A percentile compares a stretch with the other conserved stretches of the same genome.
Conservation (phyloP, 768 basidiomycete genomes). For the Psilocybe sp. region DNA sequence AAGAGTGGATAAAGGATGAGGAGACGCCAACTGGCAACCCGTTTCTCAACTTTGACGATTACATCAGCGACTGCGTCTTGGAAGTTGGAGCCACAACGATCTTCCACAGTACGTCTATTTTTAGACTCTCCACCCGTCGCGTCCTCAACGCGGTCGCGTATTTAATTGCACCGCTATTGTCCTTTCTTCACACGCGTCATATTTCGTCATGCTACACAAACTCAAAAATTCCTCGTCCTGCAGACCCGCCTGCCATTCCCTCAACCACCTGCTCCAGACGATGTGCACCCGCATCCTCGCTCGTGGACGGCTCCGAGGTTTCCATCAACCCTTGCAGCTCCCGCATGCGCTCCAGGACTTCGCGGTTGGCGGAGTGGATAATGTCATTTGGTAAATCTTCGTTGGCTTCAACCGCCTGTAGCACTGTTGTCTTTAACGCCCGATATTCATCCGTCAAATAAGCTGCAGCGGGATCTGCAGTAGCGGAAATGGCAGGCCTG, state of each 20-base stretch:
- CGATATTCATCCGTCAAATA: slow-evolving; percentile 33
- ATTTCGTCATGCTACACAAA: too few species aligned
- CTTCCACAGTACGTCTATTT: too few species aligned
- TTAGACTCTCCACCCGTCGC: too few species aligned
- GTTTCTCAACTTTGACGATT: slow-evolving; percentile 15
- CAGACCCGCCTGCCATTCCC: too few species aligned
- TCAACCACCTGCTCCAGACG: neutral
- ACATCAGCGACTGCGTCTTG: slow-evolving; percentile 12
- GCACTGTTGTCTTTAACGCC: slow-evolving; percentile 37
- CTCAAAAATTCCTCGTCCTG: too few species aligned
- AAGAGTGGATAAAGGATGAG: slow-evolving; percentile 1
- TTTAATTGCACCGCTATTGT: neutral
- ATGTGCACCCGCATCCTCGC: slow-evolving; percentile 2
- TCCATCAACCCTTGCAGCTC: slow-evolving; percentile 36
- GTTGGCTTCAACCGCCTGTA: slow-evolving; percentile 24
- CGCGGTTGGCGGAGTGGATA: slow-evolving; percentile 46
- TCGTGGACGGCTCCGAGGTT: neutral
- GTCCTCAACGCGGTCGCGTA: neutral
- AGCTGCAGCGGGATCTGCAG: slow-evolving; percentile 2
- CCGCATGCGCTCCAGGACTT: slow-evolving; percentile 51
- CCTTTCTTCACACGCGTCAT: too few species aligned
- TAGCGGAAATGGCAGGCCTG: slow-evolving; percentile 19
- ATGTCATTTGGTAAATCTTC: too few species aligned
- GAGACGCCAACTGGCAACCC: neutral
- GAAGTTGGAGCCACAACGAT: neutral